Conservation (phyloP, 2,329 filamentous ascomycete species). For the Fusarium albosuccineum region DNA sequence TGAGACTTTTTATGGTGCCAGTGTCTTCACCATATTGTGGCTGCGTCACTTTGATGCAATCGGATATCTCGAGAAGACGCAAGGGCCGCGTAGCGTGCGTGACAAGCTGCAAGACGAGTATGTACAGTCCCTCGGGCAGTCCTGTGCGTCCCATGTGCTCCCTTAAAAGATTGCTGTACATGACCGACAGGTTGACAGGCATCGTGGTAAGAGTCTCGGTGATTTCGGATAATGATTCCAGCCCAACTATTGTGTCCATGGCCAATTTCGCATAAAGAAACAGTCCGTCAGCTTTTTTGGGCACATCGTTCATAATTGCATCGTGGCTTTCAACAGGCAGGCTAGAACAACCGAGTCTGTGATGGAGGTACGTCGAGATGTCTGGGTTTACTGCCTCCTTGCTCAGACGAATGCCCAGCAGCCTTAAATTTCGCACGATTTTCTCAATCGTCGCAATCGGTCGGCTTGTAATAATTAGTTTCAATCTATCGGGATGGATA, state of each 20-base stretch:
- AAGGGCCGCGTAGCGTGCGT: conserved; percentile 57
- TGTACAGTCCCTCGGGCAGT: conserved; percentile 49
- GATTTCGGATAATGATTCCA: conserved; percentile 42
- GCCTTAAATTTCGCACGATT: conserved; percentile 40
- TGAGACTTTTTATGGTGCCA: conserved; percentile 51
- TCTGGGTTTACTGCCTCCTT: conserved; percentile 53
- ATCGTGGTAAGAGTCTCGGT: conserved; percentile 47
- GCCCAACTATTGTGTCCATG: conserved; percentile 51
- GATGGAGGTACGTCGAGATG: conserved; percentile 52
- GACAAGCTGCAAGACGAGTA: conserved; percentile 54
- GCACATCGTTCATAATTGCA: not conserved
- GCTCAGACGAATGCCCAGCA: conserved; percentile 52
- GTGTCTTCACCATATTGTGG: conserved; percentile 19
- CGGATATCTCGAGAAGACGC: conserved; percentile 57
- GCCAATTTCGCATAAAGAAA: conserved; percentile 59
- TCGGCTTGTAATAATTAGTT: conserved; percentile 58
- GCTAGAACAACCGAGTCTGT: conserved; percentile 18
- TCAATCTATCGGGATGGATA: conserved; percentile 49
- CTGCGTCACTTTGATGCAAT: conserved; percentile 38
- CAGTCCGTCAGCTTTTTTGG: conserved; percentile 47
- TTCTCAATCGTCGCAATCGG: conserved; percentile 47
- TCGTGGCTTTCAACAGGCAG: not conserved
- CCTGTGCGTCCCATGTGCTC: conserved; percentile 53
- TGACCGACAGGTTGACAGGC: conserved; percentile 52
- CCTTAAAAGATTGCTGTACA: conserved; percentile 56